A percentile compares a stretch with the other conserved stretches of the same genome.
Evolutionary conservation across 192 early-diverging fungal species (phyloP).

Genomic region (Coemansia asiatica): DNA sequence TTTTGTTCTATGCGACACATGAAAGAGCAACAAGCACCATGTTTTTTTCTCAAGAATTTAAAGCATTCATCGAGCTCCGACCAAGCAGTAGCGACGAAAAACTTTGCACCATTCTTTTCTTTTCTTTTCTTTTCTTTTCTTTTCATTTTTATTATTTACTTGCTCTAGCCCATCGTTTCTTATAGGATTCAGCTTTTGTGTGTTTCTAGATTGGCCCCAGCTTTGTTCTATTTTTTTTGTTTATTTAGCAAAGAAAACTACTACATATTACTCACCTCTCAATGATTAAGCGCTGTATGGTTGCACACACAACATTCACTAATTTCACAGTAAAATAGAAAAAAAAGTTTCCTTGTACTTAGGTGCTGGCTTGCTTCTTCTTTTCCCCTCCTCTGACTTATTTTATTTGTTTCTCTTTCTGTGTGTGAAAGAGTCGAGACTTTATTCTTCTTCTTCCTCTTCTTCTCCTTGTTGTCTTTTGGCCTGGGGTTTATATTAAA

Average conservation of each 20-base stretch:
- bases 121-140: background rate
- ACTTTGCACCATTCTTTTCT: background rate
- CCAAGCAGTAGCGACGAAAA: background rate
- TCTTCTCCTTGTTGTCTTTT: background rate
- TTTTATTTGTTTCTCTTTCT: background rate
- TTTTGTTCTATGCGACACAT: background rate
- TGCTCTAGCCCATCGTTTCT: background rate
- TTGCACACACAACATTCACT: background rate
- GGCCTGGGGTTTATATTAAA: background rate
- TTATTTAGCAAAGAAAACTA: background rate
- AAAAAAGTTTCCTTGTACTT: background rate
- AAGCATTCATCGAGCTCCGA: background rate
- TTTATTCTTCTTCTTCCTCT: background rate
- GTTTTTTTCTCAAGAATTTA: background rate
- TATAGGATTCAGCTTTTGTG: background rate
- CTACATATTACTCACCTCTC: background rate
- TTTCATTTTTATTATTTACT: background rate
- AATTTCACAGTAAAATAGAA: background rate
- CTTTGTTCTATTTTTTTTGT: background rate
- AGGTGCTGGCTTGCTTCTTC: background rate
- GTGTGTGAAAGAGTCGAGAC: constrained; percentile 1
- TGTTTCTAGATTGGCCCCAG: background rate
- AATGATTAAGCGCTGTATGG: background rate
- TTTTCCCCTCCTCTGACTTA: background rate
- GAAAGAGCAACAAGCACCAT: too few relatives aligned